A percentile compares a stretch with the other conserved stretches of the same genome.
Conservation (phyloP, 2,329 filamentous ascomycete species). For the Colletotrichum liriopes region DNA sequence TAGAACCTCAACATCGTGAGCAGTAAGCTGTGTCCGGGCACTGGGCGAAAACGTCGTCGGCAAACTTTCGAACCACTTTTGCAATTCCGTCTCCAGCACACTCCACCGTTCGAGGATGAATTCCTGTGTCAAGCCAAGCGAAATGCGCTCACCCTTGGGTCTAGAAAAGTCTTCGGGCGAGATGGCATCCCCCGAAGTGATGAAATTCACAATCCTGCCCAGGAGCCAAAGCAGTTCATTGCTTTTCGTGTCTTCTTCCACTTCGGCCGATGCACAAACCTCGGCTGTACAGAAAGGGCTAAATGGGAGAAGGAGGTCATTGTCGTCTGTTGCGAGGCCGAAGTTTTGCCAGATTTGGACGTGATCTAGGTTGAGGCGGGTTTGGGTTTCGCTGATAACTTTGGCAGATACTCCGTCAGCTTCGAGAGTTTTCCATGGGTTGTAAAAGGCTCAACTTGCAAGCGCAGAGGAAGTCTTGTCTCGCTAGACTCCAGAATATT, state of each 20-base stretch:
- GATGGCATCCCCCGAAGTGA: constrained; percentile 70
- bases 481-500: constrained; percentile 78
- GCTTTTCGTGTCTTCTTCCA: constrained; percentile 75
- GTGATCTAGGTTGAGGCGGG: constrained; percentile 74
- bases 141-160: constrained; percentile 2
- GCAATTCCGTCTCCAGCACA: constrained; percentile 5
- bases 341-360: constrained; percentile 76
- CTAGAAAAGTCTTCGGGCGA: not conserved
- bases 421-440: not conserved
- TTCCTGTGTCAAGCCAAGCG: constrained; percentile 14
- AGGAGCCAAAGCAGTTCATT: constrained; percentile 78
- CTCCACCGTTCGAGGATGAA: constrained; percentile 37
- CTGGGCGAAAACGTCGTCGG: not conserved
- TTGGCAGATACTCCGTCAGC: not conserved
- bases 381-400: constrained; percentile 74
- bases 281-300: constrained; percentile 51
- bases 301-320: constrained; percentile 65
- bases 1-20: not conserved
- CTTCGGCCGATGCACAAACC: constrained; percentile 62
- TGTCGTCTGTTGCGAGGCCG: constrained; percentile 70
- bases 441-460: constrained; percentile 57
- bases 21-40: not conserved
- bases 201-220: constrained; percentile 77
- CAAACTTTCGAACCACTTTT: constrained; percentile 12
- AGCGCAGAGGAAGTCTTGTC: constrained; percentile 76